These are phyloP conservation scores for Globisporangium cylindrosporum DNA, from an alignment of 352 stramenopile species.

Conservation along the genomic window DNA sequence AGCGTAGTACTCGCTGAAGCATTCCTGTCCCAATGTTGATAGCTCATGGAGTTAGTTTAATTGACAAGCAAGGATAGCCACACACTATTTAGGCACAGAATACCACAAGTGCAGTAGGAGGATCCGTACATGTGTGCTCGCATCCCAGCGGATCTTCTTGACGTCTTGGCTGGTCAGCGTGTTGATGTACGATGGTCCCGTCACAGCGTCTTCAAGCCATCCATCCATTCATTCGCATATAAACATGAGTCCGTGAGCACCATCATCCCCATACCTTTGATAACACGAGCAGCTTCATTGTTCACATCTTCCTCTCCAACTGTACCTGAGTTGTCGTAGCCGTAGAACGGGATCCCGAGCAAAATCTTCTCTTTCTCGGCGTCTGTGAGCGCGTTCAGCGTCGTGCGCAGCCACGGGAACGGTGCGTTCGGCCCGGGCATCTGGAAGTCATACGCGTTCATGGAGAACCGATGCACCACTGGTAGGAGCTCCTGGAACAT, in stretches of 20 bases:
- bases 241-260: background rate
- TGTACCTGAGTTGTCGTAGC: conserved; percentile 66
- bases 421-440: conserved; percentile 64
- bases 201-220: conserved; percentile 36
- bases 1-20: conserved; percentile 46
- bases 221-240: background rate
- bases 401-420: conserved; percentile 60
- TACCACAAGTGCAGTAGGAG: too few species aligned
- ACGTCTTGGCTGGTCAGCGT: conserved; percentile 35
- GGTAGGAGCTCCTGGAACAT: conserved; percentile 55
- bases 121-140: conserved; percentile 34
- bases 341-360: conserved; percentile 77
- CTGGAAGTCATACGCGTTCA: conserved; percentile 82
- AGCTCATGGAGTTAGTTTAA: background rate
- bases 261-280: too few species aligned
- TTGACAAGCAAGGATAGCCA: background rate
- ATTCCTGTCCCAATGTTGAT: conserved; percentile 43
- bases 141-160: conserved; percentile 49
- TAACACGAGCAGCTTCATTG: background rate
- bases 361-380: conserved; percentile 57
- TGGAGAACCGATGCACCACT: conserved; percentile 72
- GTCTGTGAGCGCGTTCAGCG: conserved; percentile 42
- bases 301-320: background rate
- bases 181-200: conserved; percentile 37
- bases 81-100: background rate